A percentile compares a stretch with the other conserved stretches of the same genome.
Evolutionary conservation across 345 rosid genomes (phyloP).

Genomic region (Ceriops decandra): DNA sequence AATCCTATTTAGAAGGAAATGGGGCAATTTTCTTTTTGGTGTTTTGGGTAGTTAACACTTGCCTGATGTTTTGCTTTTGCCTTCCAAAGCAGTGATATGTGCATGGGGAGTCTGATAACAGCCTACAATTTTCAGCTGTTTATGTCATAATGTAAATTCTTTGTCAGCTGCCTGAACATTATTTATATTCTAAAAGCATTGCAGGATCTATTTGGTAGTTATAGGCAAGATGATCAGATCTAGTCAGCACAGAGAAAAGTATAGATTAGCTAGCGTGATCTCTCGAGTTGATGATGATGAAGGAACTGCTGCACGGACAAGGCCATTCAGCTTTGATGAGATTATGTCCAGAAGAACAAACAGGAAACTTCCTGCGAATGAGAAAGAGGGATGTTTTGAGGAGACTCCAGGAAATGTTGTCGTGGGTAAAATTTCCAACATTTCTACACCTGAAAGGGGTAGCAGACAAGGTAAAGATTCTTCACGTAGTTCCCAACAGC

Average conservation of each 20-base stretch:
- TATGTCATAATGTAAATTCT: not conserved
- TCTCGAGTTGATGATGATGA: slow-evolving; percentile 25
- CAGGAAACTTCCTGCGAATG: slow-evolving; percentile 42
- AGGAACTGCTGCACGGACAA: slow-evolving; percentile 83
- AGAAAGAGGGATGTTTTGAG: slow-evolving; percentile 27
- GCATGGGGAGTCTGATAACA: not conserved
- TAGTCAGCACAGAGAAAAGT: slow-evolving; percentile 36
- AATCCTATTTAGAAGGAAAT: too few species aligned
- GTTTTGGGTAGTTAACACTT: not conserved
- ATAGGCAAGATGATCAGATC: slow-evolving; percentile 52
- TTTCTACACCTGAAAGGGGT: slow-evolving; percentile 29
- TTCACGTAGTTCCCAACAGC: slow-evolving; percentile 26
- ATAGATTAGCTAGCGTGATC: slow-evolving; percentile 28
- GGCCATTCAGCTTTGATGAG: slow-evolving; percentile 77
- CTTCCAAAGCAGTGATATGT: not conserved
- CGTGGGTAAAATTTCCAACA: slow-evolving; percentile 33
- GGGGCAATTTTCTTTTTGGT: too few species aligned
- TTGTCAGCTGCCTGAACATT: not conserved
- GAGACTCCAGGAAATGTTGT: slow-evolving; percentile 18
- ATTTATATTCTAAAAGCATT: not conserved
- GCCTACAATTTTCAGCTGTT: not conserved
- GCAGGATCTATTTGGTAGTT: not conserved
- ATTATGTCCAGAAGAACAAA: slow-evolving; percentile 64
- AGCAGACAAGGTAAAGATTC: slow-evolving; percentile 27
- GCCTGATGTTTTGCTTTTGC: not conserved